Conservation (phyloP, 306 rosid genomes). For the Pyrus betulifolia region DNA sequence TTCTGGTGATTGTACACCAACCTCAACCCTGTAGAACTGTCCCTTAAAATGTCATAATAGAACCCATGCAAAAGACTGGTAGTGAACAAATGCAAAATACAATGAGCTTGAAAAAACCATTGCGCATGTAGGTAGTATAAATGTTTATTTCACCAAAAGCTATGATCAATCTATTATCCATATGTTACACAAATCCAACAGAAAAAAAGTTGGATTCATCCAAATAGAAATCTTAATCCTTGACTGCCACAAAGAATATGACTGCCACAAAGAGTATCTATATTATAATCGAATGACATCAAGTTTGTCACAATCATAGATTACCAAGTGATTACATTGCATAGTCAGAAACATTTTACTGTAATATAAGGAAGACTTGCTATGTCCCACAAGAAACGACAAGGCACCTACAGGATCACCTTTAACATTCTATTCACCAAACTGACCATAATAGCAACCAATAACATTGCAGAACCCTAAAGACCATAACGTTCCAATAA, state of each 20-base stretch:
- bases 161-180: neutral
- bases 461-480: neutral
- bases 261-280: neutral
- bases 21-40: constrained; percentile 99
- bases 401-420: neutral
- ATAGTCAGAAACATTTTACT: neutral
- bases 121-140: neutral
- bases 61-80: constrained; percentile 17
- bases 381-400: neutral
- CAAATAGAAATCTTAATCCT: neutral
- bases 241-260: neutral
- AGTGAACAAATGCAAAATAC: constrained; percentile 9
- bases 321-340: neutral
- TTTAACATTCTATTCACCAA: neutral
- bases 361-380: neutral
- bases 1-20: constrained; percentile 88
- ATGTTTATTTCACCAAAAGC: neutral
- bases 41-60: constrained; percentile 57
- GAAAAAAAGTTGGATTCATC: neutral
- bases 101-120: neutral
- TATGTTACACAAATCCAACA: neutral
- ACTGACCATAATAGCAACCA: neutral
- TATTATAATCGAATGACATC: neutral
- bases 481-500: neutral
- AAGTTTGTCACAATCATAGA: neutral